A percentile compares a stretch with the other conserved stretches of the same genome.
Conservation (phyloP, 2,329 filamentous ascomycete species). For the Orbilia ellipsospora region DNA sequence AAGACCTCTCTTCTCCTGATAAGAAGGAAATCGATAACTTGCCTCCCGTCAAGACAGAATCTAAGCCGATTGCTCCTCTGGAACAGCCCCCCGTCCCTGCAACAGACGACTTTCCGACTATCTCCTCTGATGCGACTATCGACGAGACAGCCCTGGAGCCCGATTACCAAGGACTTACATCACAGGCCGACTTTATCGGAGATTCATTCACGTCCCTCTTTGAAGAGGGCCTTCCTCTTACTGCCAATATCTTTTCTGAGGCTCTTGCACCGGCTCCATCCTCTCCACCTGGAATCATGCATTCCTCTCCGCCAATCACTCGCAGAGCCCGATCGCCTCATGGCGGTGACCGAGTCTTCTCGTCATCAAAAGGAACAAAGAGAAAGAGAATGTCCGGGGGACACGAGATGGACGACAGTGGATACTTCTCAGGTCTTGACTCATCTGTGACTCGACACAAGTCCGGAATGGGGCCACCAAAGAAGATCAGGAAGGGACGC, state of each 20-base stretch:
- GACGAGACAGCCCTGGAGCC: constrained; percentile 60
- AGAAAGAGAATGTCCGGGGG: constrained; percentile 74
- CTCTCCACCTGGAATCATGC: constrained; percentile 77
- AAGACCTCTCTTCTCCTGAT: constrained; percentile 21
- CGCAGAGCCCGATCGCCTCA: constrained; percentile 76
- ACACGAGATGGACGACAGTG: constrained; percentile 81
- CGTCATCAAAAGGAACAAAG: constrained; percentile 64
- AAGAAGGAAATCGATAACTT: constrained; percentile 42
- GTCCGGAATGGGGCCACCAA: constrained; percentile 83
- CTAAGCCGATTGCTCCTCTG: constrained; percentile 28
- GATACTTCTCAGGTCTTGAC: constrained; percentile 95
- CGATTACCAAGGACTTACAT: constrained; percentile 52
- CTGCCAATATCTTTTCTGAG: constrained; percentile 66
- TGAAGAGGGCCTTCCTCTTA: constrained; percentile 61
- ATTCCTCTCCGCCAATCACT: constrained; percentile 88
- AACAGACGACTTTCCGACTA: constrained; percentile 57
- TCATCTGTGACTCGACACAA: constrained; percentile 85
- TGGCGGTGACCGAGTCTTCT: constrained; percentile 69
- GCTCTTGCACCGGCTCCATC: constrained; percentile 62
- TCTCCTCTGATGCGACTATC: constrained; percentile 68
- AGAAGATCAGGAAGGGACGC: constrained; percentile 83
- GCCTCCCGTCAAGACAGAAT: constrained; percentile 38
- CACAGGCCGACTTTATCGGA: constrained; percentile 62
- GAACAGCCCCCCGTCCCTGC: constrained; percentile 49
- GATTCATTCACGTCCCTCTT: constrained; percentile 65